Evolutionary conservation across 1,139 yeast genomes (phyloP), one percentile per base, ranked within the genome.

Genomic region (Hyphopichia burtonii): DNA sequence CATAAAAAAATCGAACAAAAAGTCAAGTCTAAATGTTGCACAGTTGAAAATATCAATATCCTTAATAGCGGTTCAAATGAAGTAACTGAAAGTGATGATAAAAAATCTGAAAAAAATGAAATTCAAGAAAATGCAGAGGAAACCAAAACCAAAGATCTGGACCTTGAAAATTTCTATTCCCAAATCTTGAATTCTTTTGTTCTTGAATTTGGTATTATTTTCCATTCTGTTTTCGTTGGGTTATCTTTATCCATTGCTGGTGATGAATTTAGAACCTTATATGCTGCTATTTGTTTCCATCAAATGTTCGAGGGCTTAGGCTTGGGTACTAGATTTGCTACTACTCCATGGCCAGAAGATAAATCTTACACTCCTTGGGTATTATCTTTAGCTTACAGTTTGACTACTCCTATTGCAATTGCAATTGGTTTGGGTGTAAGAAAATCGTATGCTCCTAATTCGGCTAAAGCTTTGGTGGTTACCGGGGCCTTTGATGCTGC

Each of bases 231-330:
- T 1, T 68, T 68, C 50, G 69, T 67, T 19, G 74, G 74, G n/a
- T 54, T 68, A 17, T 59, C 74, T 1, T 52, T 68, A 32, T 68
- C 74, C 8, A 59, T 68, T n/a, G 59, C 74, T 2, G 71, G 71
- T 1, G 63, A 64, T 28, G 69, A 66, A 41, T 68, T 68, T 51
- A 55, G 50, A 15, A 54, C 72, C 1, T 54, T 70, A 22, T 68
- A 63, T 45, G 58, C 67, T 34, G 74, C 71, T 5, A 59, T 69
- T 22, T 62, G 63, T 2, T 69, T 69, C 56, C 75, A 69, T 45
- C 75, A 69, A 50, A 53, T 67, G 47, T 68, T 69, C 43, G 75
- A 69, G 51, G 75, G 75, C 9, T 54, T 69, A 41, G 74, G 74
- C 0, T 56, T 69, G 39, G 75, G 74, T 4, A 56, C 73, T 1